Evolutionary conservation across 192 early-diverging fungal genomes (phyloP), one percentile per base, ranked within the genome.

Genomic region (Rhizophagus prolifer): DNA sequence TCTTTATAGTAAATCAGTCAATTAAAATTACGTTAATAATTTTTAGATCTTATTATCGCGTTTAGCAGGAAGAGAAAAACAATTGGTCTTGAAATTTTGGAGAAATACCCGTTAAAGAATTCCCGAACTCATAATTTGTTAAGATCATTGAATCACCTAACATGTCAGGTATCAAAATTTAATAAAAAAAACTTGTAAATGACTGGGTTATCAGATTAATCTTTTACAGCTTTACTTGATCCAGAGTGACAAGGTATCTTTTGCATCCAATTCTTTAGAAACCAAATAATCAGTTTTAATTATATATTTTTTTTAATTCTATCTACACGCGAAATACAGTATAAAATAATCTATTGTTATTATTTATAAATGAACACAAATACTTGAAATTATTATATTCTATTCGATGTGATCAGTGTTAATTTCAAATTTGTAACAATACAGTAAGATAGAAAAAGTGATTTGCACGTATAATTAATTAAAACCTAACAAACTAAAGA

Each of bases 31-130:
- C 21, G 10, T 30, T 60, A 54, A 46, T 70, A 30, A 50, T 30
- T 12, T n/a, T 63, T 61, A 86, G 76, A 72, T 89, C 66, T 62
- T 83, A 34, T 70, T 81, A 50, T 76, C 83, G n/a, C 84, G 88
- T 16, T 76, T 85, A 30, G 85, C 88, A 21, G 88, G 88, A 28
- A 70, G 86, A 78, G 88, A 89, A 78, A 88, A 84, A 76, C 79
- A 85, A 31, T 79, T 81, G 44, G 88, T 89, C 34, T 73, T 89
- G 38, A 89, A 88, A 79, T 85, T 89, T n/a, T 38, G 65, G 65
- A 67, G 65, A 36, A 41, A 67, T 67, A 54, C 16, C 46, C 1
- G 46, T 10, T 16, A 46, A 46, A 31, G 36, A 38, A 7, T 8
- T 38, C 7, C 3, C 31, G 4, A 34, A 34, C 31, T 34, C 31